A percentile compares a stretch with the other conserved stretches of the same genome.
phyloP scores from a whole-genome alignment of 805 yeast species.

The Vanderwaltozyma verrucispora region DNA sequence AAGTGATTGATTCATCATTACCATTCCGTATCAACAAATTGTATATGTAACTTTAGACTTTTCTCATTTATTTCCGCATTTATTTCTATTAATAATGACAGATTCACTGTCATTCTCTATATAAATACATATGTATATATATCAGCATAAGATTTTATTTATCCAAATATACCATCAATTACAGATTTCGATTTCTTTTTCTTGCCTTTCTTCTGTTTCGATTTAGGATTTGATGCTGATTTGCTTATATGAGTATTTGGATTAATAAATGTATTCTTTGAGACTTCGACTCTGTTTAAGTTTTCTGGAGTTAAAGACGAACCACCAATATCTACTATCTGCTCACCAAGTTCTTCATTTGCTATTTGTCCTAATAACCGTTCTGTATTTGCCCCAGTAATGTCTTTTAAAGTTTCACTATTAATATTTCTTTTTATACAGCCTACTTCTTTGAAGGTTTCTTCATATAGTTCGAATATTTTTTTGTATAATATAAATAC shows the following conservation, averaged over 20 bases:
- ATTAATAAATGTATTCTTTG: background rate
- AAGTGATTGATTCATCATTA: background rate
- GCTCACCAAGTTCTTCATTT: slow-evolving; percentile 4
- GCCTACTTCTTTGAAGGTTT: background rate
- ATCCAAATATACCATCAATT: slow-evolving; percentile 72
- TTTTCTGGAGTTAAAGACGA: too few relatives aligned
- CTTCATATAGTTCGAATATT: slow-evolving; percentile 9
- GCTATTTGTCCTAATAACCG: background rate
- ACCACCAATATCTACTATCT: background rate
- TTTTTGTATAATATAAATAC: slow-evolving; percentile 25
- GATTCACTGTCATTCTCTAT: too few relatives aligned
- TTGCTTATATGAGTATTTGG: background rate
- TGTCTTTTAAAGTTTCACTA: background rate
- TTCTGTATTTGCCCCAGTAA: background rate
- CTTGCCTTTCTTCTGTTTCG: slow-evolving; percentile 28
- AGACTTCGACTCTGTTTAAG: too few relatives aligned
- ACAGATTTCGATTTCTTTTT: slow-evolving; percentile 42
- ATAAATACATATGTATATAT: too few relatives aligned
- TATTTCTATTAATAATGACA: too few relatives aligned
- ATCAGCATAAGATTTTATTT: background rate
- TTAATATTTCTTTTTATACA: background rate
- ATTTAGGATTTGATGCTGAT: slow-evolving; percentile 1
- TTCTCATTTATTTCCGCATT: too few relatives aligned
- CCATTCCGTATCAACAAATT: too few relatives aligned
- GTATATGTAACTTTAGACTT: too few relatives aligned